Evolutionary conservation across 345 rosid genomes (phyloP), one percentile per base, ranked within the genome.

Genomic region (Boechera stricta): DNA sequence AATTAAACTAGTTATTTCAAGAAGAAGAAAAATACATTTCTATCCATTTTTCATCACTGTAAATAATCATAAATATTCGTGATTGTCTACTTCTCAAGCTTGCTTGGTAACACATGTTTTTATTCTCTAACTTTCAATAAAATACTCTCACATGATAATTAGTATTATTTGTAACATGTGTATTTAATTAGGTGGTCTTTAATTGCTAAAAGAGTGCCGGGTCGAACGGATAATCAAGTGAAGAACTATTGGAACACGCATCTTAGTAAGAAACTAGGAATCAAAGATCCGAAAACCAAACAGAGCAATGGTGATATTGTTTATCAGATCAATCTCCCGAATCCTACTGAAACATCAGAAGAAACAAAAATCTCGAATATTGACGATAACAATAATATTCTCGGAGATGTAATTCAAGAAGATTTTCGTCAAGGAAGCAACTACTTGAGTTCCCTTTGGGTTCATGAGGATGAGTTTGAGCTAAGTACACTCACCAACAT

Each of bases 151-250:
- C 6, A 64, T 55, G 65, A 1, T 32, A 24, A 53, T 38, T 68
- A 6, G 41, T 12, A 2, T 10, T 15, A 69, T 61, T 53, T 5
- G 36, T 74, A 12, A 74, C 47, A 28, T 77, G 49, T 28, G 28
- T 41, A 33, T 72, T 51, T 61, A 63, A 32, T 32, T 29, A 86
- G 94, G 80, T 87, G 94, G 94, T 82, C 94, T 51, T 69, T 89
- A 80, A 89, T 89, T 58, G 94, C 90, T 1, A 86, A 84, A 81
- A 62, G 91, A n/a, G 88, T 86, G 41, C 94, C 91, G 1, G 91
- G 94, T 49, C 68, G 91, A 68, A 89, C 90, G 7, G 94, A 89
- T 79, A 87, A 89, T 71, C 93, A 86, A 83, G 90, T 87, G 83
- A 88, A 88, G 79, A 88, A 87, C 67, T 84, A 85, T 83, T 87